phyloP scores from a whole-genome alignment of 2,329 filamentous ascomycete species.

The Xenosphaeropsis pyriputrescens region DNA sequence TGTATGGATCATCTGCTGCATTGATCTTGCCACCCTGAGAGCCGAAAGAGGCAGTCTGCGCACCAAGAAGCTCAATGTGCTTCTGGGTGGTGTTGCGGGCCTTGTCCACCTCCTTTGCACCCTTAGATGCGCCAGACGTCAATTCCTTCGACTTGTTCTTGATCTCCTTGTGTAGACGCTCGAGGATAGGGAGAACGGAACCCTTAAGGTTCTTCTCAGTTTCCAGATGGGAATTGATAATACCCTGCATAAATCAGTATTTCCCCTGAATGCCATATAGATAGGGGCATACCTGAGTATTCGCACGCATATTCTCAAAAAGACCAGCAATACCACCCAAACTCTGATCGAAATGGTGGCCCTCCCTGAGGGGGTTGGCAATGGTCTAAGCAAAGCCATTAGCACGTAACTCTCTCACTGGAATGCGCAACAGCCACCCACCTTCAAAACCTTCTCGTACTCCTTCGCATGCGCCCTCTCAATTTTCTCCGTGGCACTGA shows the following conservation, averaged over 20 bases:
- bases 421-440: slow-evolving; percentile 12
- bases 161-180: slow-evolving; percentile 87
- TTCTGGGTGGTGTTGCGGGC: slow-evolving; percentile 77
- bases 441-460: slow-evolving; percentile 89
- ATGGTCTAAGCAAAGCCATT: slow-evolving; percentile 47
- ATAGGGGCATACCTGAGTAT: slow-evolving; percentile 50
- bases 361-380: slow-evolving; percentile 71
- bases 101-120: slow-evolving; percentile 84
- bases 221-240: slow-evolving; percentile 80
- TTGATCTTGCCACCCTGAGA: slow-evolving; percentile 58
- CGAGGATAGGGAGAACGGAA: slow-evolving; percentile 74
- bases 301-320: slow-evolving; percentile 87
- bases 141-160: slow-evolving; percentile 94
- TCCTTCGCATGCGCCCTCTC: slow-evolving; percentile 81
- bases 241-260: slow-evolving; percentile 39
- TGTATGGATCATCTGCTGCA: slow-evolving; percentile 71
- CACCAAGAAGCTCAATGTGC: slow-evolving; percentile 85
- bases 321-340: slow-evolving; percentile 78
- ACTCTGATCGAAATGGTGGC: slow-evolving; percentile 82
- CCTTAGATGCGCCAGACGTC: slow-evolving; percentile 63
- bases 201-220: slow-evolving; percentile 84
- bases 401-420: neutral
- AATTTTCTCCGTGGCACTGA: slow-evolving; percentile 71
- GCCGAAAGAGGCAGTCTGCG: slow-evolving; percentile 70
- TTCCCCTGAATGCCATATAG: no score